Evolutionary conservation across 2,329 filamentous ascomycete genomes (phyloP), one percentile per base, ranked within the genome.

Genomic region (Lojkania enalia): DNA sequence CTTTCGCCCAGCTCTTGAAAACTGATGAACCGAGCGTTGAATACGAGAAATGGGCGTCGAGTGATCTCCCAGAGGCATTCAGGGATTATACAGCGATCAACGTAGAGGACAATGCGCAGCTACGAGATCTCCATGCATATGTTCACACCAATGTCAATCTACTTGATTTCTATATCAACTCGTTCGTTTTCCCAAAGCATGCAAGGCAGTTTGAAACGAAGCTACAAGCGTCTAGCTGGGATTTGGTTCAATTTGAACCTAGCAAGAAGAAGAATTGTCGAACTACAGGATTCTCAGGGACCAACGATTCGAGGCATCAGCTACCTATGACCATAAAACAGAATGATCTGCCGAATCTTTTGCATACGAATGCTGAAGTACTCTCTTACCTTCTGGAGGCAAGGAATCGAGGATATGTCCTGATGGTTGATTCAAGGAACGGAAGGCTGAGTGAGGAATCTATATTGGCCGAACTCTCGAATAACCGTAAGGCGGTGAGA

Each of bases 201-300:
- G 83, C 83, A 0, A 85, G 82, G 33, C 79, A 87, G 39, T 88
- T 87, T 49, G 71, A 71, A 0, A 60, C 77, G 7, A 88, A 87
- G 48, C 63, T 88, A 0, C 80, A 84, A 23, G 77, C 82, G 0
- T 86, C 82, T 0, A 83, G 82, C 0, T 89, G 85, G 85, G 85
- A 88, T 51, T 70, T 88, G 1, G 81, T 83, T 0, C 58, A 33
- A 14, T 82, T 0, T 73, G n/a, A n/a, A n/a, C n/a, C n/a, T n/a
- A 72, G 19, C 35, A 61, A 30, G 3, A 20, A 44, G 2, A 20
- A 27, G 1, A 45, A 42, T 13, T 57, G 67, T 2, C 48, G 76
- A 1, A 86, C 84, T 0, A 87, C 84, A 0, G 86, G 86, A 0
- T 90, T 90, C 59, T 86, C 82, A 5, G 86, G 86, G 0, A 89